These are phyloP conservation scores for Metarhizium guizhouense DNA, from an alignment of 2,329 filamentous ascomycete genomes.

Conservation along the genomic window DNA sequence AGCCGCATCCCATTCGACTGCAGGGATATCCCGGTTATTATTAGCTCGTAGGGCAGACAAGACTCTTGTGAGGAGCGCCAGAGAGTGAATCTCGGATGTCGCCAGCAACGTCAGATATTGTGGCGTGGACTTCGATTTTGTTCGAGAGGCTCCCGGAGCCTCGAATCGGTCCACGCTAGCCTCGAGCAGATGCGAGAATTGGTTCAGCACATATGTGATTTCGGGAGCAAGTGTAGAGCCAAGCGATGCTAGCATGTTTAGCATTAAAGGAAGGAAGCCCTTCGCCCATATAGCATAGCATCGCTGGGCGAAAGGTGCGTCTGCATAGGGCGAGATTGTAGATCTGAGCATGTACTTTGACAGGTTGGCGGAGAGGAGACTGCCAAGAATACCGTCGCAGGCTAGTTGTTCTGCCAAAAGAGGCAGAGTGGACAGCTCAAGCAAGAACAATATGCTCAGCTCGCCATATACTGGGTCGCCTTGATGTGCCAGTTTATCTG, in stretches of 20 bases:
- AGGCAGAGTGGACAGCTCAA: conserved; percentile 76
- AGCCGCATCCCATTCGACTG: conserved; percentile 65
- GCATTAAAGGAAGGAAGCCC: conserved; percentile 75
- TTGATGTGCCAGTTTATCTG: conserved; percentile 68
- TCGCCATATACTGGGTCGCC: conserved; percentile 89
- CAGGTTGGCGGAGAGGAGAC: conserved; percentile 70
- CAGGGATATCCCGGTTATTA: conserved; percentile 63
- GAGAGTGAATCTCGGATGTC: conserved; percentile 68
- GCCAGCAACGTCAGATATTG: conserved; percentile 65
- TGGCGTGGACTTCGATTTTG: conserved; percentile 36
- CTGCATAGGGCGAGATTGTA: conserved; percentile 70
- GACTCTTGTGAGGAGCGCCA: conserved; percentile 67
- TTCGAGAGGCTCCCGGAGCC: conserved; percentile 45
- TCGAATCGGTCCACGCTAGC: conserved; percentile 67
- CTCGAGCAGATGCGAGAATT: conserved; percentile 71
- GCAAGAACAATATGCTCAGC: conserved; percentile 78
- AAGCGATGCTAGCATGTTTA: conserved; percentile 79
- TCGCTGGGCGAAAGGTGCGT: conserved; percentile 56
- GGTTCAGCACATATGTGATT: conserved; percentile 78
- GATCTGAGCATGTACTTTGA: conserved; percentile 65
- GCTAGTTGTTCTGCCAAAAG: conserved; percentile 83
- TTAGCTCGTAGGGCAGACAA: conserved; percentile 55
- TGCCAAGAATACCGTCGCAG: conserved; percentile 72
- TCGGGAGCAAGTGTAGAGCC: conserved; percentile 76
- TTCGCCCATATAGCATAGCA: conserved; percentile 87